Base-by-base conservation (phyloP, 225 moss, liverwort and hornwort species). In the Polytrichum formosum region DNA sequence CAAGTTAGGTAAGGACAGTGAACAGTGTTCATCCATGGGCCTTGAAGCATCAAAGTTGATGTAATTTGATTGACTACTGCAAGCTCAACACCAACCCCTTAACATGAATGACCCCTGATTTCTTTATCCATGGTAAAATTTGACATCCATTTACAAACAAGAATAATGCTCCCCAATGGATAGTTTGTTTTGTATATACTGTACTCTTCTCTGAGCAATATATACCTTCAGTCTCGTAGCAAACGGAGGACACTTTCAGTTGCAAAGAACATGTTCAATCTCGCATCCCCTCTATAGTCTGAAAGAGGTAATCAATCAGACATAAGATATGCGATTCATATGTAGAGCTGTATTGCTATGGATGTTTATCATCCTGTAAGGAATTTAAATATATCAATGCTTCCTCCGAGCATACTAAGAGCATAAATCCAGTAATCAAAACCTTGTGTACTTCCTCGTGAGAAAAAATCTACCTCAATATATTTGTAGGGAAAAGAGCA, bases 271-370 rank as follows among this genome's bases (percentile, higher is more conserved):
- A 72, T 74, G 72, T 79, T 85, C 22, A 82, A 76, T 74, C 79
- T 85, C 27, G 82, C 81, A 77, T 75, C 82, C 79, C 82, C 79
- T 82, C 85, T 85, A 82, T 82, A 82, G 66, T 79, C 79, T 85
- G 81, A 85, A 77, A 72, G 37, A 79, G 76, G 25, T 53, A 54
- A 76, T 26, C 56, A 79, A 85, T 82, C 79, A 79, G 79, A 76
- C 76, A 79, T 74, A 74, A 54, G 60, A 60, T 76, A 67, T 37
- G 6, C 76, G 54, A 72, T 28, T 6, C 73, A 82, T 6, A 82
- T 79, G 72, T 82, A 59, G 16, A 65, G 30, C 72, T 65, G 68
- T 1, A 74, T 18, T 69, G 65, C 25, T 76, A 72, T 74, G 71
- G 63, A 55, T 77, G 33, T 46, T 46, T 75, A 77, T 26, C 67